phyloP scores from a whole-genome alignment of 2,329 filamentous ascomycete genomes.

The Fusarium anthophilum region DNA sequence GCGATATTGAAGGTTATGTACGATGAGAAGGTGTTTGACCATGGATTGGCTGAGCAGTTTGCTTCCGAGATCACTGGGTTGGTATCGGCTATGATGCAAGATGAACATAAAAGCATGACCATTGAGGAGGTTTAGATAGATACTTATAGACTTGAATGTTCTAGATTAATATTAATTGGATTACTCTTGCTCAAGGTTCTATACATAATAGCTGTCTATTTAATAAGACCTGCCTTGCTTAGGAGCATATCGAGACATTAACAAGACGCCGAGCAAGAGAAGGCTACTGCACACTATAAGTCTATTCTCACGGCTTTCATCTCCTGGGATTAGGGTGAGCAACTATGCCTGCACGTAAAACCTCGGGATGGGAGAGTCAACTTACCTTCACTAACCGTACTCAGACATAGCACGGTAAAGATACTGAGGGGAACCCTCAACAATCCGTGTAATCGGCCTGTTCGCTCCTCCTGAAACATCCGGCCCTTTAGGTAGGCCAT shows the following conservation, averaged over 20 bases:
- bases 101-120: neutral
- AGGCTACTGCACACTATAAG: neutral
- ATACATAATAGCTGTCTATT: fast-evolving
- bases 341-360: fast-evolving
- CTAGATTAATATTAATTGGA: neutral
- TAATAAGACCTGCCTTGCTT: neutral
- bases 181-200: too few species aligned
- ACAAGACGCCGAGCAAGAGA: neutral
- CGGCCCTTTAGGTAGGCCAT: neutral
- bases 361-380: fast-evolving
- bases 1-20: neutral
- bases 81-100: neutral
- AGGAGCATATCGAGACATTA: neutral
- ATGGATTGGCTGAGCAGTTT: neutral
- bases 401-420: neutral
- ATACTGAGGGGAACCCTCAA: neutral
- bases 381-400: neutral
- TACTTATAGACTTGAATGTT: neutral
- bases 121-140: neutral
- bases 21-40: neutral
- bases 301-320: neutral
- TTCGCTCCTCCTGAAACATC: neutral
- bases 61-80: neutral
- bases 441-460: neutral
- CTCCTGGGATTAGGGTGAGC: neutral